phyloP scores from a whole-genome alignment of 75 land plant genomes.

The Selaginella moellendorffii region DNA sequence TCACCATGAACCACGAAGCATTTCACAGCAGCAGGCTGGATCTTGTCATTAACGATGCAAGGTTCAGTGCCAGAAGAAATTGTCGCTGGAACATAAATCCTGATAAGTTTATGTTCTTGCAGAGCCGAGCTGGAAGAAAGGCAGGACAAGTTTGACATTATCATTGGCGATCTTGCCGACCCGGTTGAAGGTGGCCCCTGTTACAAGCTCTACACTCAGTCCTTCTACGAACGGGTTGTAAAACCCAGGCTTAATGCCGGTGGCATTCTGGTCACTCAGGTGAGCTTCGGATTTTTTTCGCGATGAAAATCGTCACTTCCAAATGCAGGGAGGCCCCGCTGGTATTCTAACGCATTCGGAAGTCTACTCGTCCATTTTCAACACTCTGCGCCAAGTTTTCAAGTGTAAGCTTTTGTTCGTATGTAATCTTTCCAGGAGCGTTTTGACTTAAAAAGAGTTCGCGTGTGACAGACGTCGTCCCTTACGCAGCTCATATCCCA shows the following conservation, averaged over 20 bases:
- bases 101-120: not conserved
- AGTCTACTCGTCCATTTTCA: slow-evolving; percentile 86
- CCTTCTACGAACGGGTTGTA: slow-evolving; percentile 58
- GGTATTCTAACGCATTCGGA: slow-evolving; percentile 75
- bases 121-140: slow-evolving; percentile 63
- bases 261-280: slow-evolving; percentile 91
- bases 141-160: slow-evolving; percentile 59
- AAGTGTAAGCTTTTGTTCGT: slow-evolving; percentile 40
- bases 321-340: slow-evolving; percentile 70
- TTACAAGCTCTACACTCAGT: slow-evolving; percentile 78
- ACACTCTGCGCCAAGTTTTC: slow-evolving; percentile 80
- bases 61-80: slow-evolving; percentile 22
- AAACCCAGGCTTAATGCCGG: slow-evolving; percentile 54
- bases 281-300: slow-evolving; percentile 5
- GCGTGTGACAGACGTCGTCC: slow-evolving; percentile 1
- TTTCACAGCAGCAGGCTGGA: slow-evolving; percentile 53
- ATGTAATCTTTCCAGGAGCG: too few relatives aligned
- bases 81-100: not conserved
- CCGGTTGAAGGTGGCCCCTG: slow-evolving; percentile 95
- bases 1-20: slow-evolving; percentile 52
- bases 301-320: not conserved
- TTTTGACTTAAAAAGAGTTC: too few relatives aligned
- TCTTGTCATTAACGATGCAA: slow-evolving; percentile 87
- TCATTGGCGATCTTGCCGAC: slow-evolving; percentile 89
- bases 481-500: slow-evolving; percentile 8